These are phyloP conservation scores for Nakazawaea sp. DNA, from an alignment of 805 yeast genomes.

Conservation along the genomic window DNA sequence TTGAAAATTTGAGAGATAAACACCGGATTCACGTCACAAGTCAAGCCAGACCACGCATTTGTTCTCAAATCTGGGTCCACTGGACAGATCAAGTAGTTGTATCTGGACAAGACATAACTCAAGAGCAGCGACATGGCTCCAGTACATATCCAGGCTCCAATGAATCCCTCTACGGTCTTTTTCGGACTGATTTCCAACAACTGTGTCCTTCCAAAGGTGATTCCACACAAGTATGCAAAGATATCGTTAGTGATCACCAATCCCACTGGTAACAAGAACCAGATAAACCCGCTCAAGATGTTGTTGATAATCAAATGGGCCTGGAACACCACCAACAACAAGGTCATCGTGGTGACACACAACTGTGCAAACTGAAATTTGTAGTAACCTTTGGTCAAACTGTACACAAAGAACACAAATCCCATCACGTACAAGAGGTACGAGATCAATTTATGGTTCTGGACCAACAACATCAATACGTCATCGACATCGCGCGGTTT, in stretches of 20 bases:
- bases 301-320: conserved; percentile 89
- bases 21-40: conserved; percentile 85
- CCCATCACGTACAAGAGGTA: conserved; percentile 84
- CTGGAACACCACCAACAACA: conserved; percentile 85
- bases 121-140: conserved; percentile 64
- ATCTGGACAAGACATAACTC: conserved; percentile 56
- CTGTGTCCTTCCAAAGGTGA: conserved; percentile 90
- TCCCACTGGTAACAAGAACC: conserved; percentile 91
- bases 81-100: conserved; percentile 83
- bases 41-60: conserved; percentile 54
- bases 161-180: conserved; percentile 94
- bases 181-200: conserved; percentile 92
- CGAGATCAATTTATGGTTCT: conserved; percentile 76
- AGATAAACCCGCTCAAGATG: conserved; percentile 82
- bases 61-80: conserved; percentile 56
- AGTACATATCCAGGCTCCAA: conserved; percentile 97
- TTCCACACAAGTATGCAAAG: conserved; percentile 95
- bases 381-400: conserved; percentile 82
- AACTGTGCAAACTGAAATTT: conserved; percentile 92
- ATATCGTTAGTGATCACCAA: conserved; percentile 92
- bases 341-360: conserved; percentile 90
- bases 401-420: conserved; percentile 82
- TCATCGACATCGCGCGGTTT: conserved; percentile 5
- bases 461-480: conserved; percentile 14
- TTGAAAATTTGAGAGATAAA: conserved; percentile 74